Conservation (phyloP, 106 monocot genomes). For the Apostasia shenzhenica region DNA sequence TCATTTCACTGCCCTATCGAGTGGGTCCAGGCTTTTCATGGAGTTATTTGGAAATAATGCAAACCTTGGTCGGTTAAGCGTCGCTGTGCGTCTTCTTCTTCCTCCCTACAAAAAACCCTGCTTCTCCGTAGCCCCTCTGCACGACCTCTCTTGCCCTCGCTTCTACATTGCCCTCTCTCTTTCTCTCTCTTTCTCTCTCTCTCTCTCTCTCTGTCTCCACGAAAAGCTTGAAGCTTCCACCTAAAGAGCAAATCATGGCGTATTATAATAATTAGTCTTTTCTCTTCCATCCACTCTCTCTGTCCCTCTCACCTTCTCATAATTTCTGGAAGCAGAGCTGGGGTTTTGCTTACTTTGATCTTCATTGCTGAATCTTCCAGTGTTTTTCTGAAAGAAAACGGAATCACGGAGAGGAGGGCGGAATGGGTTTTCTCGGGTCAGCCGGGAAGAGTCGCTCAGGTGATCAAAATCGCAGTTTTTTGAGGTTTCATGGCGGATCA, state of each 20-base stretch:
- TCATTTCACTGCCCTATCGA: too few relatives aligned
- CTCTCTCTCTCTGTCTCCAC: not conserved
- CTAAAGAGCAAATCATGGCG: not conserved
- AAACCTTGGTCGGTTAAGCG: conserved; percentile 2
- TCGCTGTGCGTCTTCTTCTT: conserved; percentile 3
- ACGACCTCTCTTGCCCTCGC: not conserved
- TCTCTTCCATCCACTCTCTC: too few relatives aligned
- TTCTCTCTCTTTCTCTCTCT: not conserved
- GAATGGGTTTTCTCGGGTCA: not conserved
- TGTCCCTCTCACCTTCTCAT: not conserved
- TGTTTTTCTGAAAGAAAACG: too few relatives aligned
- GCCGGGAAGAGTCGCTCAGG: not conserved
- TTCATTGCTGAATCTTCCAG: not conserved
- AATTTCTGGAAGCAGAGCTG: not conserved
- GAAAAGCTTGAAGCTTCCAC: not conserved
- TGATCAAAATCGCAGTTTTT: not conserved
- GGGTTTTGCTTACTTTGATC: not conserved
- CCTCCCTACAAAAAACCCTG: not conserved
- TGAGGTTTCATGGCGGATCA: not conserved
- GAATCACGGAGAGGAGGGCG: too few relatives aligned
- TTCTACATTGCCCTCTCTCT: not conserved
- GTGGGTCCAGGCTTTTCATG: not conserved
- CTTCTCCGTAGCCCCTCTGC: not conserved
- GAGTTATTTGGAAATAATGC: not conserved
- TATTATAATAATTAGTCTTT: too few relatives aligned